phyloP scores from a whole-genome alignment of 179 eudicot species.

The Monotropa hypopitys region DNA sequence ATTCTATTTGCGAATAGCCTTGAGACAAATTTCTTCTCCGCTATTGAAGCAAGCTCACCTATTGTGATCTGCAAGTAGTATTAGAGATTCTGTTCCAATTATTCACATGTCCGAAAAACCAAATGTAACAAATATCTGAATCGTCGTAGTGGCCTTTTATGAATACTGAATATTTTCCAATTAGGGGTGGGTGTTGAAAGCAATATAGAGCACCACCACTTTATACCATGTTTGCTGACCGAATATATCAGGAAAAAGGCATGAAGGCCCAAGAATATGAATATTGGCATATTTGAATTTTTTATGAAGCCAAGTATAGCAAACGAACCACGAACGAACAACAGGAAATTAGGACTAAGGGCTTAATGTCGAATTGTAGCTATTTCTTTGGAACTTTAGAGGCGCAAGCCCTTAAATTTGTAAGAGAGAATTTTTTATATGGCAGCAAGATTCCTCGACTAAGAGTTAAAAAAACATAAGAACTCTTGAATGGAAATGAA shows the following conservation, averaged over 20 bases:
- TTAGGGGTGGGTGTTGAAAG: background rate
- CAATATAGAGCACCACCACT: background rate
- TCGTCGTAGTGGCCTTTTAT: background rate
- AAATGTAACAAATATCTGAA: background rate
- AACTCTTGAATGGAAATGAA: no score
- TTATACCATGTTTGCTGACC: background rate
- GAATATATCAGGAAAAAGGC: background rate
- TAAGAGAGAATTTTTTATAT: background rate
- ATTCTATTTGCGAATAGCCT: conserved; percentile 37
- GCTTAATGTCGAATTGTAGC: background rate
- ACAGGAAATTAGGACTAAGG: background rate
- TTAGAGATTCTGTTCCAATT: background rate
- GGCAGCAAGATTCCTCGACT: background rate
- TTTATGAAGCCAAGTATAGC: background rate
- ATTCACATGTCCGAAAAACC: background rate
- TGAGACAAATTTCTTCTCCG: conserved; percentile 42
- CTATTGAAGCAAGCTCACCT: conserved; percentile 67
- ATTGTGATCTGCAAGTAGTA: conserved; percentile 45
- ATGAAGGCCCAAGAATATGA: background rate
- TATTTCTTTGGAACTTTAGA: background rate
- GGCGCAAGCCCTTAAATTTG: background rate
- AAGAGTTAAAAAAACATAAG: no score
- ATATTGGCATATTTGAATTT: background rate
- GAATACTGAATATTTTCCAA: background rate
- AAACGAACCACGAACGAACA: background rate